Conservation (phyloP, 805 yeast genomes). For the Brettanomyces sp. region DNA sequence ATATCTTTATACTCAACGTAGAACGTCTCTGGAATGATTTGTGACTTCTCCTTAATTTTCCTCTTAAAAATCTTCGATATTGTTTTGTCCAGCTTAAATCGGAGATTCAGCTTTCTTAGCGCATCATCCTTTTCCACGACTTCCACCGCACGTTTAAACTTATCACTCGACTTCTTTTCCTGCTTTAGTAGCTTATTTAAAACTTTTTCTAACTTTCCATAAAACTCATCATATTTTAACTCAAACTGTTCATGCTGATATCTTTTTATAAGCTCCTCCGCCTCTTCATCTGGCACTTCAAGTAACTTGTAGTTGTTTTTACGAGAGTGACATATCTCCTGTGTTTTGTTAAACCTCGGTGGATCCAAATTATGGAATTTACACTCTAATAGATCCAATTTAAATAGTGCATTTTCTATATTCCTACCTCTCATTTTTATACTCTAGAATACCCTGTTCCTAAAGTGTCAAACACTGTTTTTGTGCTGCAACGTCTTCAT, state of each 20-base stretch:
- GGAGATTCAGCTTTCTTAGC: conserved; percentile 4
- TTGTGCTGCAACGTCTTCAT: too few relatives aligned
- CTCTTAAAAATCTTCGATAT: conserved; percentile 7
- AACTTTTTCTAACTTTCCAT: conserved; percentile 31
- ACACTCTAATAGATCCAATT: conserved; percentile 47
- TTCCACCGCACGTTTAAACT: neutral
- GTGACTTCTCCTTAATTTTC: conserved; percentile 6
- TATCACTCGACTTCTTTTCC: conserved; percentile 1
- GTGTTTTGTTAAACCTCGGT: conserved; percentile 43
- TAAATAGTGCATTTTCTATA: conserved; percentile 39
- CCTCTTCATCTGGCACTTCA: conserved; percentile 29
- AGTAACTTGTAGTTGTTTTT: conserved; percentile 30
- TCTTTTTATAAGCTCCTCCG: conserved; percentile 32
- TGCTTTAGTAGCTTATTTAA: conserved; percentile 17
- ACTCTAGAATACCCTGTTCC: neutral
- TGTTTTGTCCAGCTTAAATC: conserved; percentile 13
- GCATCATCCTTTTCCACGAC: conserved; percentile 4
- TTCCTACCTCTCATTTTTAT: neutral
- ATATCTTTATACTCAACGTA: conserved; percentile 23
- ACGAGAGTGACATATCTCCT: conserved; percentile 35
- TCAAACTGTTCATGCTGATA: conserved; percentile 36
- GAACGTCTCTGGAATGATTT: conserved; percentile 26
- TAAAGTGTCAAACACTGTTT: too few relatives aligned
- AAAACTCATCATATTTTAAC: conserved; percentile 39
- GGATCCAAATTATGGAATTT: conserved; percentile 34